Evolutionary conservation across 2,329 filamentous ascomycete species (phyloP), one percentile per base, ranked within the genome.

Genomic region (Alternaria alternata): DNA sequence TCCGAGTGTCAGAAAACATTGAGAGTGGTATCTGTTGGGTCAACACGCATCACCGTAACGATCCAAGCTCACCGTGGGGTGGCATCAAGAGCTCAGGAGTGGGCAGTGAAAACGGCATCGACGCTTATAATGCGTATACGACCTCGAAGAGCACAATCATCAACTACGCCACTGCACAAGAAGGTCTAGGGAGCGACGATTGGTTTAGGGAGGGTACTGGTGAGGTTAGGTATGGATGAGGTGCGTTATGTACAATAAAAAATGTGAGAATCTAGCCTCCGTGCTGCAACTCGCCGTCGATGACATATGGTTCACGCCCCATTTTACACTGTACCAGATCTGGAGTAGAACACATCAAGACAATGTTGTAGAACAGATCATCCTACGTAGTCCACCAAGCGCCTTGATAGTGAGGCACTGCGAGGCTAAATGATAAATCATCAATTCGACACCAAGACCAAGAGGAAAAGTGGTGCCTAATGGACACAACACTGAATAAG

Each of bases 61-160:
- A 91, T 65, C 89, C 89, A 0, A 88, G 88, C 66, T 89, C 88
- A 59, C 88, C 90, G 0, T 90, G 89, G 89, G 90, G 89, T 26
- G 88, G 89, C 1, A 81, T 86, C 30, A 87, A 88, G 66, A 81
- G 80, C 36, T 83, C 85, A 1, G 90, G 90, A 1, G 84, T 92
- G 0, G 90, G 89, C 1, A 91, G 89, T 61, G 90, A 93, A 80
- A 92, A 92, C 69, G 90, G 90, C 0, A 67, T 88, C 0, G 89
- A 81, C 64, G 80, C 80, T 0, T 82, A 81, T 46, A 71, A 78
- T 57, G 77, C 79, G 3, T 83, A 83, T 53, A 82, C 80, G 0
- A 79, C 77, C 32, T 84, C 84, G 12, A 91, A 90, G 79, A 91
- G 88, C 71, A 89, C 86, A 0, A 86, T 91, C 30, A 84, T 92